Evolutionary conservation across 2,329 filamentous ascomycete genomes (phyloP), one percentile per base, ranked within the genome.

Genomic region (Ceratocystis alfenasii): DNA sequence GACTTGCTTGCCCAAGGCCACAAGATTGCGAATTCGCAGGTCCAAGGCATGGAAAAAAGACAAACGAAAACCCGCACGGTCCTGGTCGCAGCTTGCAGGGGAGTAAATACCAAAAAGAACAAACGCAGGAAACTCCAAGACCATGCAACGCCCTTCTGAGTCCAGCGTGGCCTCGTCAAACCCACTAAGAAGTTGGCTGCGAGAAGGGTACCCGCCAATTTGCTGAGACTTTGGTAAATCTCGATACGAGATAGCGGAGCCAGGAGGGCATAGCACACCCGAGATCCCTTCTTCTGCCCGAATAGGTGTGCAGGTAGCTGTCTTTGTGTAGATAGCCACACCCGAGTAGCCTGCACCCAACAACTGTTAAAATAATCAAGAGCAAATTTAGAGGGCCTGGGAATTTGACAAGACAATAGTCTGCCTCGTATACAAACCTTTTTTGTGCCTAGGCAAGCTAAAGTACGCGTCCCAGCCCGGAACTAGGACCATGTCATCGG

Each of bases 401-500:
- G 36, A 46, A 36, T n/a, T 12, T 41, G 36, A 15, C 1, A 41
- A 15, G 36, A 15, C 36, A 4, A 41, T 41, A 12, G 10, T 41
- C 3, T 12, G 7, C 17, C 12, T n/a, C 2, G 36, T 57, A n/a
- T n/a, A 61, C 69, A 33, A 76, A 87, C 90, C 93, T 79, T 96
- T 97, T 75, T 97, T 97, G 73, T 95, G 82, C 73, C 87, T 90
- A 0, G 94, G 94, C 28, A 99, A 79, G 73, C 91, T 96, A 76
- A 96, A 96, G 76, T 87, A 96, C 69, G 92, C 92, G 74, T 99
- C 94, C 93, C 93, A 99, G 12, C 94, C 94, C 0, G 89, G 86
- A 0, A 97, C 85, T 44, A 97, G 79, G 8, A 97, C 92, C 90
- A 97, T 97, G 71, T 97, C 94, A 80, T 97, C 94, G 50, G 81